phyloP scores from a whole-genome alignment of 116 monocot genomes.

The Iris pallida region DNA sequence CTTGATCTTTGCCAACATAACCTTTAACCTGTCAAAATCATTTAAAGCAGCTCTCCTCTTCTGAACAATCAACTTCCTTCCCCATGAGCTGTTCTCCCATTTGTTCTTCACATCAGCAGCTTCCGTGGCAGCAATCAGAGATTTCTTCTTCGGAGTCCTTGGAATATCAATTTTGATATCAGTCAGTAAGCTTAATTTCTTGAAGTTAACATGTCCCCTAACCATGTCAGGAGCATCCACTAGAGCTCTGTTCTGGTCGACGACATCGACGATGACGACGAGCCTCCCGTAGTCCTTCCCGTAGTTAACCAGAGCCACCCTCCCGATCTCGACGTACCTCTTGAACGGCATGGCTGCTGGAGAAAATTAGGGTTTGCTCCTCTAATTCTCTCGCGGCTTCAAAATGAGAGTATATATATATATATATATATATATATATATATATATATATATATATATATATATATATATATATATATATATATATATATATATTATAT shows the following conservation, averaged over 20 bases:
- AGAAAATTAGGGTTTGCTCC: neutral
- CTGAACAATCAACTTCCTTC: slow-evolving; percentile 74
- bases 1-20: slow-evolving; percentile 83
- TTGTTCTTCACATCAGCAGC: slow-evolving; percentile 81
- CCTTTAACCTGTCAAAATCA: slow-evolving; percentile 80
- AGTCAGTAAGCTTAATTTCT: slow-evolving; percentile 72
- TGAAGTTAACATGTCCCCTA: slow-evolving; percentile 75
- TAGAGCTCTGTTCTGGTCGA: slow-evolving; percentile 49
- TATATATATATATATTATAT: too few species aligned
- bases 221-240: slow-evolving; percentile 90
- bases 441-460: too few species aligned
- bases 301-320: slow-evolving; percentile 35
- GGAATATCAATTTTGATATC: slow-evolving; percentile 91
- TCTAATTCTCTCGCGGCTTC: neutral
- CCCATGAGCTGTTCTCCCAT: slow-evolving; percentile 85
- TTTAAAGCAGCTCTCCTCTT: slow-evolving; percentile 70
- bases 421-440: too few species aligned
- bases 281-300: slow-evolving; percentile 40
- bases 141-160: slow-evolving; percentile 66
- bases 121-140: slow-evolving; percentile 71
- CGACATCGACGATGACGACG: slow-evolving; percentile 35
- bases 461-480: too few species aligned
- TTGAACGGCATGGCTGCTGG: slow-evolving; percentile 19
- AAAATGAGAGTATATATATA: too few species aligned
- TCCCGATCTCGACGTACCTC: slow-evolving; percentile 40